A percentile compares a stretch with the other conserved stretches of the same genome.
These are phyloP conservation scores for Hyaloscypha hepaticicola DNA, from an alignment of 495 filamentous ascomycete genomes.

Conservation along the genomic window DNA sequence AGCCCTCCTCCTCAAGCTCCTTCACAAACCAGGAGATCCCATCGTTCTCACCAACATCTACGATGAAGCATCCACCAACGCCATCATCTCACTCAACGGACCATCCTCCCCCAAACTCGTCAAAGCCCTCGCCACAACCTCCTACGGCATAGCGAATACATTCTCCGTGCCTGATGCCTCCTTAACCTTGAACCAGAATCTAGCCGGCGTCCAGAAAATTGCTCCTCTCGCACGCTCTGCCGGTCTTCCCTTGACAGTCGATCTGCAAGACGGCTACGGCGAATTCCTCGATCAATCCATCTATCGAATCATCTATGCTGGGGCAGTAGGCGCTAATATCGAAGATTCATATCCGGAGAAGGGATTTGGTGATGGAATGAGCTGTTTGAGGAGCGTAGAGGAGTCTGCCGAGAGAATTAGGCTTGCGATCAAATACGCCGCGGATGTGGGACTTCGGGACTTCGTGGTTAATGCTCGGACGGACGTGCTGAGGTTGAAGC, in stretches of 20 bases:
- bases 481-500: constrained; percentile 35
- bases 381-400: constrained; percentile 33
- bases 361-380: constrained; percentile 14
- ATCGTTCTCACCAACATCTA: constrained; percentile 54
- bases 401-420: constrained; percentile 43
- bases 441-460: constrained; percentile 37
- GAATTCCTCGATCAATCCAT: constrained; percentile 41
- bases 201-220: constrained; percentile 33
- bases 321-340: constrained; percentile 51
- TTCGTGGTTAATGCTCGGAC: constrained; percentile 50
- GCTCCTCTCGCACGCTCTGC: constrained; percentile 34
- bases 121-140: constrained; percentile 53
- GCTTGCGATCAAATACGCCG: constrained; percentile 32
- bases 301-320: constrained; percentile 39
- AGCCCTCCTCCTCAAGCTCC: constrained; percentile 23
- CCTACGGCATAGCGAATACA: constrained; percentile 47
- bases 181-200: constrained; percentile 40
- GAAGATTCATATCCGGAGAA: constrained; percentile 45
- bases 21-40: constrained; percentile 49
- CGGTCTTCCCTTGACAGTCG: constrained; percentile 44
- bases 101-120: constrained; percentile 24
- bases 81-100: constrained; percentile 41
- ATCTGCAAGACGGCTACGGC: constrained; percentile 54
- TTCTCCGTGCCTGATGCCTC: constrained; percentile 43
- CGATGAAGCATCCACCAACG: constrained; percentile 45